Conservation (phyloP, 345 rosid species). For the Cardamine resedifolia region DNA sequence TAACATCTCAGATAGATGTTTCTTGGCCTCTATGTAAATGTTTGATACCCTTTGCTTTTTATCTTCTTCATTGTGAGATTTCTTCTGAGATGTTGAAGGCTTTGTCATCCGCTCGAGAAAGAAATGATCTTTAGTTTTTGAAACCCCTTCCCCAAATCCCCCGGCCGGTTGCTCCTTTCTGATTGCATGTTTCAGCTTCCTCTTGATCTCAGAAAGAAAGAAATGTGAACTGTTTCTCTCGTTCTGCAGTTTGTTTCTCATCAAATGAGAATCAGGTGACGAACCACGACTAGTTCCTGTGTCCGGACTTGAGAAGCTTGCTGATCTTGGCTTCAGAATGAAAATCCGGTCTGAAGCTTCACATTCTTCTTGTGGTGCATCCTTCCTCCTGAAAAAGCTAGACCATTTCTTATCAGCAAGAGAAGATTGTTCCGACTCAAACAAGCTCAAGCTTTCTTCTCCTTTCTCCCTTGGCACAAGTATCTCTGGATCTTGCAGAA, state of each 20-base stretch:
- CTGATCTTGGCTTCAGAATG: conserved; percentile 74
- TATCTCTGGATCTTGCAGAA: conserved; percentile 73
- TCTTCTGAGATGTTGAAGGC: conserved; percentile 49
- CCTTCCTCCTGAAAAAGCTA: conserved; percentile 66
- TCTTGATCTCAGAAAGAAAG: conserved; percentile 74
- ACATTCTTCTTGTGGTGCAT: conserved; percentile 47
- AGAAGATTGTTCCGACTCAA: conserved; percentile 46
- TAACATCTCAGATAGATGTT: conserved; percentile 86
- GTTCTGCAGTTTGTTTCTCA: conserved; percentile 43
- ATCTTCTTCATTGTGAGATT: conserved; percentile 40
- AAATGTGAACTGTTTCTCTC: conserved; percentile 60
- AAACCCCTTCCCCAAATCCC: conserved; percentile 47
- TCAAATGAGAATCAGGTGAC: conserved; percentile 41
- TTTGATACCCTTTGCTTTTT: conserved; percentile 55
- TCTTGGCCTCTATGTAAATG: conserved; percentile 90
- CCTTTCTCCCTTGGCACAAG: conserved; percentile 48
- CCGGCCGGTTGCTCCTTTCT: conserved; percentile 61
- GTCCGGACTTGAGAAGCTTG: conserved; percentile 43
- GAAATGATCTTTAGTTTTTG: conserved; percentile 79
- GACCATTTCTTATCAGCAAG: conserved; percentile 47
- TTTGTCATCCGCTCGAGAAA: conserved; percentile 75
- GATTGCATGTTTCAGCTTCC: conserved; percentile 79
- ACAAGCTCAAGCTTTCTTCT: conserved; percentile 46
- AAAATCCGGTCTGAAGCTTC: conserved; percentile 67
- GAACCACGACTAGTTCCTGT: conserved; percentile 41